These are phyloP conservation scores for Dendrobium nobile DNA, from an alignment of 106 monocot species.

Conservation along the genomic window DNA sequence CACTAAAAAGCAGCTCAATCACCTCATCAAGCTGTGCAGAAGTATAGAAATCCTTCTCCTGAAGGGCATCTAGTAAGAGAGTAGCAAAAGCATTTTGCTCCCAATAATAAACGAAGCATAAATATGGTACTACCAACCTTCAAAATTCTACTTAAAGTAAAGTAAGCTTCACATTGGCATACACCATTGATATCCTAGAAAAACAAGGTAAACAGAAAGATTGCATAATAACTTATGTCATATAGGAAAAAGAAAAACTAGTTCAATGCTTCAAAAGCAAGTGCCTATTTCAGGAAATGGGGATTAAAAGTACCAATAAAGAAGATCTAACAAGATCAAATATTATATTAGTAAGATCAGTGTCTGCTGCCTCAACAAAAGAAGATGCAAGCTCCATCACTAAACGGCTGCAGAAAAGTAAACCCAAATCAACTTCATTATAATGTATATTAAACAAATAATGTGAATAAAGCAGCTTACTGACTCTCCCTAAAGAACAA, in stretches of 20 bases:
- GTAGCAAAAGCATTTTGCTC: neutral
- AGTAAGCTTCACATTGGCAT: constrained; percentile 44
- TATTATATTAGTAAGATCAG: constrained; percentile 53
- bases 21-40: constrained; percentile 46
- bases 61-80: constrained; percentile 10
- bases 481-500: neutral
- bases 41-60: constrained; percentile 72
- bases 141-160: constrained; percentile 56
- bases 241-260: neutral
- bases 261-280: neutral
- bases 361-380: constrained; percentile 52
- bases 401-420: constrained; percentile 44
- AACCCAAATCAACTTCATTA: constrained; percentile 2
- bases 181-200: constrained; percentile 33
- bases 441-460: neutral
- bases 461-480: constrained; percentile 1
- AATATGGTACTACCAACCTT: constrained; percentile 35
- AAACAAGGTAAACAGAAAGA: constrained; percentile 10
- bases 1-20: constrained; percentile 52
- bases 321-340: constrained; percentile 51
- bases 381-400: constrained; percentile 61
- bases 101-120: neutral
- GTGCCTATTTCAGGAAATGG: neutral
- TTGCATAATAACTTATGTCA: neutral
- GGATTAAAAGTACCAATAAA: constrained; percentile 42